Conservation (phyloP, 2,329 filamentous ascomycete genomes). For the Colletotrichum lentis region DNA sequence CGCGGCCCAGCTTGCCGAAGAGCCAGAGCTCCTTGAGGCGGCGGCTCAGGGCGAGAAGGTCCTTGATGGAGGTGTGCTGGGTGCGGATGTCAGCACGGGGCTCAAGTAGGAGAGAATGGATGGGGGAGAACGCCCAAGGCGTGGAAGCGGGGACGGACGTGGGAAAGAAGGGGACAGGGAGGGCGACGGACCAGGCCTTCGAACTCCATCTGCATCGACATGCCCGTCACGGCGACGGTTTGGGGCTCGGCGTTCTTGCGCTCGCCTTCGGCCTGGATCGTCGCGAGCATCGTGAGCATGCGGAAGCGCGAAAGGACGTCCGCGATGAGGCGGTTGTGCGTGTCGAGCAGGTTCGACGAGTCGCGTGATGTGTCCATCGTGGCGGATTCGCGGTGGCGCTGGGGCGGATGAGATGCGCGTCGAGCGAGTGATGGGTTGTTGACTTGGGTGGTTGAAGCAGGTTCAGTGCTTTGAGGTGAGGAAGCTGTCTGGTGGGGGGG, state of each 20-base stretch:
- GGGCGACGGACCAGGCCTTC: conserved; percentile 49
- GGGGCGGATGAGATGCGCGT: not conserved
- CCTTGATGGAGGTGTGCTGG: conserved; percentile 55
- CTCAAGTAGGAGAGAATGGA: not conserved
- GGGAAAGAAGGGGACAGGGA: too few species aligned
- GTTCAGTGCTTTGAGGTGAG: not conserved
- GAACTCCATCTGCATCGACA: conserved; percentile 57
- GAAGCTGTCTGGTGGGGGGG: conserved; percentile 13
- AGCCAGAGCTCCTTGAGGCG: conserved; percentile 58
- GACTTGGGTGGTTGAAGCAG: not conserved
- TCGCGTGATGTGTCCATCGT: conserved; percentile 35
- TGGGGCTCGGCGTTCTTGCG: conserved; percentile 50
- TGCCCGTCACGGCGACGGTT: conserved; percentile 53
- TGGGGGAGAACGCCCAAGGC: too few species aligned
- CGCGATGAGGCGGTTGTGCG: conserved; percentile 55
- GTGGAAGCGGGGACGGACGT: too few species aligned
- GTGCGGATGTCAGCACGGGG: not conserved
- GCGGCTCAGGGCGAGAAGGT: conserved; percentile 54
- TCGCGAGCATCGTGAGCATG: conserved; percentile 55
- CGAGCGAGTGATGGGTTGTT: not conserved
- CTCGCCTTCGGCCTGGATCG: conserved; percentile 53
- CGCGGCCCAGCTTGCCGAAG: conserved; percentile 52
- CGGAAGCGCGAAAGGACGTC: conserved; percentile 56
- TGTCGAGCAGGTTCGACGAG: conserved; percentile 45
- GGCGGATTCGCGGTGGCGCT: not conserved